Base-by-base conservation (phyloP, 352 stramenopile species). In the Globisporangium abappressorium region DNA sequence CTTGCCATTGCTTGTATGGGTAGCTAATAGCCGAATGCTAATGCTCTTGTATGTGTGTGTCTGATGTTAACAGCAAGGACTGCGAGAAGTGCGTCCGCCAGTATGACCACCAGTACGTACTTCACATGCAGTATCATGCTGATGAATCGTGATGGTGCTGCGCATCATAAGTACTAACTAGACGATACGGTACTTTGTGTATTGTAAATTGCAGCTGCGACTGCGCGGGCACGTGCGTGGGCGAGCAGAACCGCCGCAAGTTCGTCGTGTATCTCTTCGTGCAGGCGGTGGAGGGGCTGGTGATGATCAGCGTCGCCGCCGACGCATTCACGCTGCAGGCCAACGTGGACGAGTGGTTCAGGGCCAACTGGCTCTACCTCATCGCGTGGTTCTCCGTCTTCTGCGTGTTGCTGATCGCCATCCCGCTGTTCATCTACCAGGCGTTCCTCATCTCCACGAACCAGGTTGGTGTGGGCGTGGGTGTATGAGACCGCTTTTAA, bases 51-150 rank as follows among this genome's bases (percentile, higher is more conserved):
- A 8, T 57, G 22, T 36, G 26, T 49, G 30, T 41, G 36, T 22
- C 36, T 49, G n/a, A 24, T 36, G 20, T 7, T 66, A 15, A 56
- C 68, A 93, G 85, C 66, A 91, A 90, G 68, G 81, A 92, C 66
- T 94, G 86, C 62, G 75, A 78, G 55, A 80, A 78, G 14, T 94
- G 86, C 66, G 85, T 89, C 24, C 72, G 75, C 8, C 86, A 94
- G 67, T 94, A 94, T 49, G 86, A 94, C 61, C 86, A 94, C 65
- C 86, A 94, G 85, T 94, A 76, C 63, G 78, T 62, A 22, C 30
- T 30, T 55, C n/a, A 28, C 28, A 7, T 20, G 5, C 15, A 26
- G 26, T 5, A 9, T 33, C 51, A 55, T 34, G 15, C 46, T 9
- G 20, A 38, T 33, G 28, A 7, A 41, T 7, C 34, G 14, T 15